Evolutionary conservation across 179 eudicot species (phyloP).

Genomic region (Silene coronaria): DNA sequence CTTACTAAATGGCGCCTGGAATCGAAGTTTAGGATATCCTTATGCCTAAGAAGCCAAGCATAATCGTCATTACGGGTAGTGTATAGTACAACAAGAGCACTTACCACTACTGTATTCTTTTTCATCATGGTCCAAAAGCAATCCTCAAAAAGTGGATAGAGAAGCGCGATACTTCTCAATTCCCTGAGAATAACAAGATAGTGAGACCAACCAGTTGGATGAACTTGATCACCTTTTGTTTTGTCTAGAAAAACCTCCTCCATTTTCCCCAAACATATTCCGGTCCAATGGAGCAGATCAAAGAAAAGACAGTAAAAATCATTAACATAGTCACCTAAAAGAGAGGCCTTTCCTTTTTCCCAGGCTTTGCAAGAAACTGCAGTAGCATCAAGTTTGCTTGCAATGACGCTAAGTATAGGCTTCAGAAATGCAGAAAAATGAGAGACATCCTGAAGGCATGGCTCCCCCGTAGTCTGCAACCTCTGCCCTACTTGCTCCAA

Average conservation of each 20-base stretch:
- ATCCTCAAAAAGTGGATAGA: constrained; percentile 41
- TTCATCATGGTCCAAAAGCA: constrained; percentile 48
- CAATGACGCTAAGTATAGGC: constrained; percentile 29
- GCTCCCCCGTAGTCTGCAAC: constrained; percentile 27
- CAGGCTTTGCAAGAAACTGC: background rate
- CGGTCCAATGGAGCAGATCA: constrained; percentile 38
- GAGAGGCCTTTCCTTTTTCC: constrained; percentile 8
- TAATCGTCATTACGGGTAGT: constrained; percentile 55
- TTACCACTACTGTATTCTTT: constrained; percentile 38
- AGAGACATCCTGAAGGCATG: constrained; percentile 35
- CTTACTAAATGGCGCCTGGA: constrained; percentile 78
- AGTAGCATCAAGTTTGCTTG: constrained; percentile 6
- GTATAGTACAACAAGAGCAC: constrained; percentile 46
- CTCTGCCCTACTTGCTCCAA: constrained; percentile 46
- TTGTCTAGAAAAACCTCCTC: constrained; percentile 26
- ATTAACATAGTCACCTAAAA: constrained; percentile 31
- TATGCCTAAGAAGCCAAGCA: constrained; percentile 60
- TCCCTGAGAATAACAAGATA: constrained; percentile 69
- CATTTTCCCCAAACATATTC: constrained; percentile 42
- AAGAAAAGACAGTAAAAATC: constrained; percentile 32
- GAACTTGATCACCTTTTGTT: constrained; percentile 25
- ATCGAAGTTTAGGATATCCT: constrained; percentile 64
- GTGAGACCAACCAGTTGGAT: constrained; percentile 36
- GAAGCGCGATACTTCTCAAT: constrained; percentile 40
- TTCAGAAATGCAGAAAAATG: constrained; percentile 55